phyloP scores from a whole-genome alignment of 1,284 basidiomycete species.

The Fomitopsis schrenkii region DNA sequence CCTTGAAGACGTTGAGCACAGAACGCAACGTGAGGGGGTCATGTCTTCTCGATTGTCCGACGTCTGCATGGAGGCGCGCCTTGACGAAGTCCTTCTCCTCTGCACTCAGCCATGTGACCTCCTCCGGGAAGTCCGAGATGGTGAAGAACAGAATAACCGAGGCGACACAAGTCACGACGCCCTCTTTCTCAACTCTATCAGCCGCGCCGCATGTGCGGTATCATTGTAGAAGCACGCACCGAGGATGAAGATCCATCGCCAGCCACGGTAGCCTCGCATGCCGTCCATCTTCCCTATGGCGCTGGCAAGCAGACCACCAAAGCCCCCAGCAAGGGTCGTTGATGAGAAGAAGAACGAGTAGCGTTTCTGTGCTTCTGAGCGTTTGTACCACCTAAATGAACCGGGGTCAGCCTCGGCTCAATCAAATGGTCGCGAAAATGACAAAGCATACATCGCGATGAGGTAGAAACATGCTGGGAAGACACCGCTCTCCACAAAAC shows the following conservation, averaged over 20 bases:
- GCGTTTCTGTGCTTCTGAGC: constrained; percentile 34
- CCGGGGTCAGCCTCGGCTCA: background rate
- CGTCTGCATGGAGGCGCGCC: constrained; percentile 26
- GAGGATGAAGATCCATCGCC: constrained; percentile 39
- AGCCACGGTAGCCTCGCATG: constrained; percentile 26
- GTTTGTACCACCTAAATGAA: constrained; percentile 30
- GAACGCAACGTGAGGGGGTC: constrained; percentile 18
- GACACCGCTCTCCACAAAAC: constrained; percentile 26
- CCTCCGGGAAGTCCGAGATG: constrained; percentile 29
- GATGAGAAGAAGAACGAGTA: constrained; percentile 35
- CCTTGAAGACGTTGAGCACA: constrained; percentile 21
- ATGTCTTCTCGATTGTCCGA: constrained; percentile 22
- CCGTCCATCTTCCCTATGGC: constrained; percentile 34
- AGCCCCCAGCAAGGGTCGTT: constrained; percentile 29
- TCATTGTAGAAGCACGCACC: constrained; percentile 30
- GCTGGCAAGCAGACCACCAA: constrained; percentile 31
- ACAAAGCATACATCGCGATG: constrained; percentile 22
- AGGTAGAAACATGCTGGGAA: constrained; percentile 34
- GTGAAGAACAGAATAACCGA: constrained; percentile 23
- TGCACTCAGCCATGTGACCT: constrained; percentile 22
- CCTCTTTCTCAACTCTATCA: constrained; percentile 22
- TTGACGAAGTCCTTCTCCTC: constrained; percentile 29
- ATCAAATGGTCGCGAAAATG: background rate
- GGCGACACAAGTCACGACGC: constrained; percentile 30
- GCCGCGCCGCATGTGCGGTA: background rate